Percentiles rank a stretch among this genome's conserved stretches.
Evolutionary conservation across 2,329 filamentous ascomycete species (phyloP).

Genomic region (Onygenales sp.): DNA sequence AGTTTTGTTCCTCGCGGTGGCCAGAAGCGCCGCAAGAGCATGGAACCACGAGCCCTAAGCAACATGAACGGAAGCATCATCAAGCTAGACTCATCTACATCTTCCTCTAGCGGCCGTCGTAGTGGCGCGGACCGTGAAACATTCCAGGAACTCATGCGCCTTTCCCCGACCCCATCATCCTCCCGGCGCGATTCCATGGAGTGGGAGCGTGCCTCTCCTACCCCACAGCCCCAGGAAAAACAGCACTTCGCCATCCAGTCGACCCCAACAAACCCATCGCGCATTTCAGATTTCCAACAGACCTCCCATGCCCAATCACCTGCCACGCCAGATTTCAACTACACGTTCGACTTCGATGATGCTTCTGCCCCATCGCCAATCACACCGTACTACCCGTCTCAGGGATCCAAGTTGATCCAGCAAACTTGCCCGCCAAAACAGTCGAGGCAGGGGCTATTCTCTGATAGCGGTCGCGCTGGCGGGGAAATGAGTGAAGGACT

Average conservation of each 20-base stretch:
- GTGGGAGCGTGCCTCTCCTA: neutral
- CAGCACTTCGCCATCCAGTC: neutral
- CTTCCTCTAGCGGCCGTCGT: constrained; percentile 19
- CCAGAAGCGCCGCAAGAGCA: constrained; percentile 64
- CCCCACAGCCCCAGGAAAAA: constrained; percentile 2
- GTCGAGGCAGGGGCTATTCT: constrained; percentile 33
- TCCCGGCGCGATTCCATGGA: constrained; percentile 5
- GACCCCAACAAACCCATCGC: neutral
- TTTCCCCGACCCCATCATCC: constrained; percentile 22
- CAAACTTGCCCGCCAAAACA: constrained; percentile 48
- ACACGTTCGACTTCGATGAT: constrained; percentile 24
- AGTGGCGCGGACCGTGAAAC: constrained; percentile 21
- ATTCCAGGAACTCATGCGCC: constrained; percentile 24
- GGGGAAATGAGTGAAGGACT: constrained; percentile 33
- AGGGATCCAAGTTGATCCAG: constrained; percentile 36
- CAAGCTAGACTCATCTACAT: constrained; percentile 17
- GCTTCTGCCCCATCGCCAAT: constrained; percentile 33
- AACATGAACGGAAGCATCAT: constrained; percentile 60
- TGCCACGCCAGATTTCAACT: constrained; percentile 8
- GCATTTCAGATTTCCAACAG: neutral
- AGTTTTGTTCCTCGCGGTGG: constrained; percentile 59
- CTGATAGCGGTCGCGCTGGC: constrained; percentile 16
- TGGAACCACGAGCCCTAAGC: constrained; percentile 63
- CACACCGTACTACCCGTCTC: constrained; percentile 38
- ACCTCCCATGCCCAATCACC: neutral